Conservation (phyloP, 192 early-diverging fungal genomes). For the Coemansia sp. region DNA sequence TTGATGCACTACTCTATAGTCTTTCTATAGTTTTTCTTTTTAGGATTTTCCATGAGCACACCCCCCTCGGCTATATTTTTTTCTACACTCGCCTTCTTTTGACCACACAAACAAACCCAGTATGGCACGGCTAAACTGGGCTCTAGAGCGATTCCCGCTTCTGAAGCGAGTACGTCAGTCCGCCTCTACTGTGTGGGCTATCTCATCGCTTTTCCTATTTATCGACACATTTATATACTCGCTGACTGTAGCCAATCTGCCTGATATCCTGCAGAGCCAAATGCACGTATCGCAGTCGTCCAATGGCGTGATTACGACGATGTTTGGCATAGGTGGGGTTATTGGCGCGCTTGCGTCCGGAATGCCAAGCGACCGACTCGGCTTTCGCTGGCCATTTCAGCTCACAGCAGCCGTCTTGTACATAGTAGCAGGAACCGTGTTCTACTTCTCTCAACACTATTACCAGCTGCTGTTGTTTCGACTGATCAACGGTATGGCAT, state of each 20-base stretch:
- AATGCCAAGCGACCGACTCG: slow-evolving; percentile 24
- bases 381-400: slow-evolving; percentile 20
- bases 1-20: background rate
- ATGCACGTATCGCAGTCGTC: slow-evolving; percentile 36
- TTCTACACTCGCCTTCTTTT: background rate
- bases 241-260: slow-evolving; percentile 37
- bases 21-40: background rate
- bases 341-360: slow-evolving; percentile 16
- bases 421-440: slow-evolving; percentile 24
- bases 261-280: slow-evolving; percentile 28
- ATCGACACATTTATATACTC: slow-evolving; percentile 43
- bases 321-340: slow-evolving; percentile 39
- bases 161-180: slow-evolving; percentile 15
- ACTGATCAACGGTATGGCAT: slow-evolving; percentile 33
- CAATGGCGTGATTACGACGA: slow-evolving; percentile 34
- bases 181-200: slow-evolving; percentile 34
- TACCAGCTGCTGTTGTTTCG: slow-evolving; percentile 39
- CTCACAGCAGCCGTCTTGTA: slow-evolving; percentile 23
- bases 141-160: slow-evolving; percentile 5
- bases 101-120: background rate
- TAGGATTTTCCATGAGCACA: background rate
- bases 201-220: slow-evolving; percentile 35
- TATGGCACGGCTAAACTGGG: background rate
- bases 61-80: background rate
- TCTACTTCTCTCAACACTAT: slow-evolving; percentile 23